Evolutionary conservation across 2,329 filamentous ascomycete genomes (phyloP), one percentile per base, ranked within the genome.

Genomic region (Curvularia verruculosa): DNA sequence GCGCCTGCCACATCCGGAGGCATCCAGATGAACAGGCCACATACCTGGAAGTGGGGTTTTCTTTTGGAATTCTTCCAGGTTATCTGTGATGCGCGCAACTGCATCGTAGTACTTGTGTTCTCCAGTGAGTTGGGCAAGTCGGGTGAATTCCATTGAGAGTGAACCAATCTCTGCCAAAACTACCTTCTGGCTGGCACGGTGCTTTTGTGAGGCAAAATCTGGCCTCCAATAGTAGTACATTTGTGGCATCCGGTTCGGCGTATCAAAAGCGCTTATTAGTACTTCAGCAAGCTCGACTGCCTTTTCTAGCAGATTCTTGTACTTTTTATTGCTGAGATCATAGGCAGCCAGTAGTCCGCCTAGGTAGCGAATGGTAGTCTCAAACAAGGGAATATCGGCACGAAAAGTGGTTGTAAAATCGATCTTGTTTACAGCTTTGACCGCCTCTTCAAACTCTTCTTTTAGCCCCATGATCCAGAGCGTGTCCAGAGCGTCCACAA

Each of bases 401-500:
- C 75, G 65, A 10, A 74, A 73, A 0, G 85, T 84, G 1, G 75
- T 81, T 1, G 83, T 82, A 69, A 89, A 90, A 70, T 89, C 86
- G 50, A 90, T 85, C 5, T 77, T 60, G 67, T 82, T 78, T 5
- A 86, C 82, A 1, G 84, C 85, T 50, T 80, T 77, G 3, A 88
- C 84, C 1, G 88, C 87, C 62, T 84, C 80, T 29, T 85, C 80
- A 67, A 91, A 91, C 56, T 91, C 88, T 0, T 84, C 78, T 59
- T 82, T 82, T 69, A 90, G 64, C 3, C 83, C 88, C 84, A 91
- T 87, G 61, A 91, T 88, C 87, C 88, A 90, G 13, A 91, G 78
- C n/a, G 86, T 86, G 69, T 91, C 89, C 50, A 89, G 79, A 2
- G 85, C 55, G 78, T 96, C 92, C 5, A 96, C 90, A 59, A 96